Evolutionary conservation across 805 yeast species (phyloP).

Genomic region (Pichia rugopelliculosa): DNA sequence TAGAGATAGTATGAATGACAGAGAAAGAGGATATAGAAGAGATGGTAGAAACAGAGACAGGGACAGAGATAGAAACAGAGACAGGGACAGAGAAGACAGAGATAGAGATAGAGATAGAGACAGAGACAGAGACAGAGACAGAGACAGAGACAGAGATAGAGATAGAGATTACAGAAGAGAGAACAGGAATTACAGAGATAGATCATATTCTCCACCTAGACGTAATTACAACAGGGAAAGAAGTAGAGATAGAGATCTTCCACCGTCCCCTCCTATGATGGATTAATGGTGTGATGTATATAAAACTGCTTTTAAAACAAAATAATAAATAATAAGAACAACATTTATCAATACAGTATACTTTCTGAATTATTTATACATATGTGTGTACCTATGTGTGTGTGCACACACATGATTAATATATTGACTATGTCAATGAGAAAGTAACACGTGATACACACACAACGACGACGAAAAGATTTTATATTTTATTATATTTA

Average conservation of each 20-base stretch:
- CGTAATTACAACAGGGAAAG: slow-evolving; percentile 3
- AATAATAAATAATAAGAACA: not conserved
- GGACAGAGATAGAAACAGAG: slow-evolving; percentile 8
- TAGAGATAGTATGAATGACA: slow-evolving; percentile 14
- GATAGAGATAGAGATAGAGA: slow-evolving; percentile 8
- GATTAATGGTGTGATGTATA: not conserved
- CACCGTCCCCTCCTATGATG: not conserved
- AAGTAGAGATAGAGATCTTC: not conserved
- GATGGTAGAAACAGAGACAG: slow-evolving; percentile 2
- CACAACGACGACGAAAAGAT: too few relatives aligned
- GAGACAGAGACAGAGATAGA: slow-evolving; percentile 7
- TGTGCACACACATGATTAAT: too few relatives aligned
- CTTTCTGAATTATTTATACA: too few relatives aligned
- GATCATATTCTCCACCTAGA: not conserved
- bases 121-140: slow-evolving; percentile 3
- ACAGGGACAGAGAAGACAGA: slow-evolving; percentile 1
- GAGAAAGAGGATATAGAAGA: slow-evolving; percentile 7
- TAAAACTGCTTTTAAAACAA: not conserved
- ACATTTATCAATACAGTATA: too few relatives aligned
- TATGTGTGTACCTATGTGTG: too few relatives aligned
- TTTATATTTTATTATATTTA: too few relatives aligned
- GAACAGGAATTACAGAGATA: not conserved
- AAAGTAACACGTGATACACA: too few relatives aligned
- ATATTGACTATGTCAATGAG: too few relatives aligned
- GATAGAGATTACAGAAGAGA: too few relatives aligned